phyloP scores from a whole-genome alignment of 73 alveolate species.

The Paramecium bursaria region DNA sequence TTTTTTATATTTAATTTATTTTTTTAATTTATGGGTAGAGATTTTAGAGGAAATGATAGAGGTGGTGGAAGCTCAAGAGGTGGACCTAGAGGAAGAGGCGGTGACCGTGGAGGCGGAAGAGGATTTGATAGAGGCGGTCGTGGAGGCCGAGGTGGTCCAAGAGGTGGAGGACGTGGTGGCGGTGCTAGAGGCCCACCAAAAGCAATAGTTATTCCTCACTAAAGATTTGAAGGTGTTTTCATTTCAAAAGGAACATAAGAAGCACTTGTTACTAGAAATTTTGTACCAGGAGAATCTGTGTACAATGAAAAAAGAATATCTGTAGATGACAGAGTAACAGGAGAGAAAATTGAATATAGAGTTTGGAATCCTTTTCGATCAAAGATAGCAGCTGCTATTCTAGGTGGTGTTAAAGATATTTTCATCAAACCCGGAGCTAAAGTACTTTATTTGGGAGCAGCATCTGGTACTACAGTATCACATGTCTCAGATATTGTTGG shows the following conservation, averaged over 20 bases:
- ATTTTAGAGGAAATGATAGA: constrained; percentile 65
- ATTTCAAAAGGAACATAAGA: constrained; percentile 91
- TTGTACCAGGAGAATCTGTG: constrained; percentile 97
- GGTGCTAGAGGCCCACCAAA: constrained; percentile 83
- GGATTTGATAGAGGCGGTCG: constrained; percentile 75
- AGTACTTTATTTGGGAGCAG: constrained; percentile 93
- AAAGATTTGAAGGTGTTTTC: constrained; percentile 93
- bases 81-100: constrained; percentile 85
- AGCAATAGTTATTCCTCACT: constrained; percentile 92
- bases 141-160: constrained; percentile 77
- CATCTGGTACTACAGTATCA: constrained; percentile 99
- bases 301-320: constrained; percentile 89
- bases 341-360: constrained; percentile 96
- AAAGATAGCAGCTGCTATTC: constrained; percentile 98
- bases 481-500: constrained; percentile 99
- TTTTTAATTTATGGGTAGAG: constrained; percentile 64
- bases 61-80: constrained; percentile 71
- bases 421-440: constrained; percentile 98
- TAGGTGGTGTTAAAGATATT: constrained; percentile 95
- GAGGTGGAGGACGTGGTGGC: constrained; percentile 79
- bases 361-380: constrained; percentile 99
- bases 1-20: no score
- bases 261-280: constrained; percentile 93
- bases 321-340: constrained; percentile 79
- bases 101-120: constrained; percentile 73